phyloP scores from a whole-genome alignment of 2,329 filamentous ascomycete species.

The Aureobasidium sp. region DNA sequence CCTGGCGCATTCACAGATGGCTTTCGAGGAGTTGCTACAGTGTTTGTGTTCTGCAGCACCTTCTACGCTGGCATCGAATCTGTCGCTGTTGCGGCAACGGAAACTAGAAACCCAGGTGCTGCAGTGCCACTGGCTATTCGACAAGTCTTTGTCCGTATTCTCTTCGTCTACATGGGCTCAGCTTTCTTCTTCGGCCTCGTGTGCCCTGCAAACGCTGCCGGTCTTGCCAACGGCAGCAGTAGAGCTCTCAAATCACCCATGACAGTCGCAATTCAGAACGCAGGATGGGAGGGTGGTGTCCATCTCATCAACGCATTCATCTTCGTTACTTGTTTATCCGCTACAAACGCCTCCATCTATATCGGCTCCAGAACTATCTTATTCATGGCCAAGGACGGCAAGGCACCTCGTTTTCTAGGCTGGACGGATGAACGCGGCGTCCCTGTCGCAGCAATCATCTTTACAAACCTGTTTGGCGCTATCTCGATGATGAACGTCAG shows the following conservation, averaged over 20 bases:
- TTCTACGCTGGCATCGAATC: slow-evolving; percentile 49
- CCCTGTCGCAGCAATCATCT: slow-evolving; percentile 53
- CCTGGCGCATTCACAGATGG: slow-evolving; percentile 35
- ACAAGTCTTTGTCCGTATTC: slow-evolving; percentile 29
- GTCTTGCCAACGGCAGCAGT: slow-evolving; percentile 54
- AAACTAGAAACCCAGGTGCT: slow-evolving; percentile 45
- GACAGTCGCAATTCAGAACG: slow-evolving; percentile 66
- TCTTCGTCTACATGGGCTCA: slow-evolving; percentile 59
- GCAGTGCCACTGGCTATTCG: slow-evolving; percentile 31
- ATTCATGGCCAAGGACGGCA: slow-evolving; percentile 67
- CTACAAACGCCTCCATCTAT: slow-evolving; percentile 70
- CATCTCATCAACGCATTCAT: slow-evolving; percentile 75
- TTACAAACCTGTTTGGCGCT: slow-evolving; percentile 64
- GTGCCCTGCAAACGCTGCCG: slow-evolving; percentile 60
- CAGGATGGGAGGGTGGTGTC: slow-evolving; percentile 65
- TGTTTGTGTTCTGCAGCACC: slow-evolving; percentile 38
- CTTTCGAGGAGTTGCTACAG: slow-evolving; percentile 35
- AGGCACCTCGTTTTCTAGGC: slow-evolving; percentile 63
- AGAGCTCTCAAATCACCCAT: slow-evolving; percentile 65
- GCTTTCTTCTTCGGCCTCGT: slow-evolving; percentile 71
- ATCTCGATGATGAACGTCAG: slow-evolving; percentile 70
- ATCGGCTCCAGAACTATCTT: slow-evolving; percentile 68
- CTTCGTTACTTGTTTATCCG: slow-evolving; percentile 63
- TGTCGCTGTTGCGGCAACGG: slow-evolving; percentile 46
- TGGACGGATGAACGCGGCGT: slow-evolving; percentile 57